These are phyloP conservation scores for Cystobasidium slooffiae DNA, from an alignment of 1,284 basidiomycete genomes.

Conservation along the genomic window DNA sequence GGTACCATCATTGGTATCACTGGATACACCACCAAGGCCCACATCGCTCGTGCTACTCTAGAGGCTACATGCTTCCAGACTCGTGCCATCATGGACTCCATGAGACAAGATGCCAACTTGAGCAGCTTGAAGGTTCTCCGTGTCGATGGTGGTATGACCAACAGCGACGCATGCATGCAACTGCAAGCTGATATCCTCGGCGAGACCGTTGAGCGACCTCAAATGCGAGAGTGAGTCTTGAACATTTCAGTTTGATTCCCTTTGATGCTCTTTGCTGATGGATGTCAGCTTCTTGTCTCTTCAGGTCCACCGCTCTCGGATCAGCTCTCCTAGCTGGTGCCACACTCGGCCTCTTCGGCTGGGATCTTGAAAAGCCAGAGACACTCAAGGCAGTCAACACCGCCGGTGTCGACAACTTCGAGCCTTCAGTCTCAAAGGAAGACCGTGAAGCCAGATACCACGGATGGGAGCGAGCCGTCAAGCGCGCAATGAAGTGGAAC, in stretches of 20 bases:
- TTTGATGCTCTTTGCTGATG: neutral
- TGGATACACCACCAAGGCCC: slow-evolving; percentile 87
- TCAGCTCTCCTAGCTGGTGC: slow-evolving; percentile 92
- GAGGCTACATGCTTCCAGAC: slow-evolving; percentile 84
- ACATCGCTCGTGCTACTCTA: slow-evolving; percentile 81
- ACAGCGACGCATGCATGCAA: slow-evolving; percentile 72
- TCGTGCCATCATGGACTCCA: slow-evolving; percentile 89
- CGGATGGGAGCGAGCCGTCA: slow-evolving; percentile 83
- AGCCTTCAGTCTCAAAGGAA: slow-evolving; percentile 64
- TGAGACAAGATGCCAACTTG: slow-evolving; percentile 74
- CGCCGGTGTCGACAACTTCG: slow-evolving; percentile 74
- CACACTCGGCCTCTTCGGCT: slow-evolving; percentile 87
- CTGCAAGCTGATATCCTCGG: slow-evolving; percentile 95
- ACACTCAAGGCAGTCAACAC: slow-evolving; percentile 90
- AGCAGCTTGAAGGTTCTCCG: slow-evolving; percentile 46
- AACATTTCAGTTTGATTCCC: neutral
- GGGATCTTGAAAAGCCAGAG: slow-evolving; percentile 84
- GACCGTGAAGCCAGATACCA: slow-evolving; percentile 69
- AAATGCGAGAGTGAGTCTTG: slow-evolving; percentile 82
- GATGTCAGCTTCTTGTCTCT: neutral
- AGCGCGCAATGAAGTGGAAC: slow-evolving; percentile 75
- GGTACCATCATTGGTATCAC: slow-evolving; percentile 85
- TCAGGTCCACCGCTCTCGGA: slow-evolving; percentile 86
- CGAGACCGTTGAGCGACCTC: slow-evolving; percentile 85
- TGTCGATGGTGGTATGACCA: slow-evolving; percentile 72